Conservation (phyloP, 2,329 filamentous ascomycete genomes). For the Monosporascus sp. region DNA sequence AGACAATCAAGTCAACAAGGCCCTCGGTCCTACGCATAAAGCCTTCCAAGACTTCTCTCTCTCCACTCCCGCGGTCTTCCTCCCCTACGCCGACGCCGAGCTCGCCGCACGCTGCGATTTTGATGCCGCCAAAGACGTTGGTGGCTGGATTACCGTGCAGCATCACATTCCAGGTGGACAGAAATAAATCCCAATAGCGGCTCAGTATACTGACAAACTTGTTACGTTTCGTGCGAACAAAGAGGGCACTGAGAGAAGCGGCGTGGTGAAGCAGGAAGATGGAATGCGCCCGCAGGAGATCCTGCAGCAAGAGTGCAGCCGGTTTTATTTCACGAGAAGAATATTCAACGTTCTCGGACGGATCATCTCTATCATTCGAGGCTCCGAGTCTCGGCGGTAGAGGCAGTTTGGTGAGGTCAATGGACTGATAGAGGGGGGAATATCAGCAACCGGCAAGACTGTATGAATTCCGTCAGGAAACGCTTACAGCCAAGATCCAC, state of each 20-base stretch:
- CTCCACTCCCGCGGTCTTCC: conserved; percentile 89
- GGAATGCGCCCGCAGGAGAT: conserved; percentile 76
- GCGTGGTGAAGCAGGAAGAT: conserved; percentile 87
- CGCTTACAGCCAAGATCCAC: conserved; percentile 86
- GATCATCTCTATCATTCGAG: conserved; percentile 28
- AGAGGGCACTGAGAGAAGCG: conserved; percentile 64
- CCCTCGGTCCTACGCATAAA: conserved; percentile 75
- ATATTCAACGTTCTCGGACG: conserved; percentile 60
- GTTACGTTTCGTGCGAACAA: conserved; percentile 55
- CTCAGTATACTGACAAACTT: conserved; percentile 69
- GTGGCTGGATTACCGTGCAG: conserved; percentile 83
- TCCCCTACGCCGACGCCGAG: conserved; percentile 92
- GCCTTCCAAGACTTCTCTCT: conserved; percentile 90
- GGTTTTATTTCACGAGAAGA: conserved; percentile 88
- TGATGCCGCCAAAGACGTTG: conserved; percentile 75
- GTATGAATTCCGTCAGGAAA: background rate
- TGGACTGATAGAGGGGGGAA: conserved; percentile 47
- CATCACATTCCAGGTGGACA: conserved; percentile 79
- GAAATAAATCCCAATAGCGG: conserved; percentile 71
- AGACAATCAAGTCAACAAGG: conserved; percentile 81
- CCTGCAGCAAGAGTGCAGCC: conserved; percentile 67
- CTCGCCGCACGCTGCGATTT: conserved; percentile 84
- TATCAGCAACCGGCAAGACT: conserved; percentile 6
- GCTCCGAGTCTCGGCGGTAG: conserved; percentile 50
- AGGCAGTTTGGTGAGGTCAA: conserved; percentile 70